Conservation (phyloP, 352 stramenopile species). For the Pythium diclinum region DNA sequence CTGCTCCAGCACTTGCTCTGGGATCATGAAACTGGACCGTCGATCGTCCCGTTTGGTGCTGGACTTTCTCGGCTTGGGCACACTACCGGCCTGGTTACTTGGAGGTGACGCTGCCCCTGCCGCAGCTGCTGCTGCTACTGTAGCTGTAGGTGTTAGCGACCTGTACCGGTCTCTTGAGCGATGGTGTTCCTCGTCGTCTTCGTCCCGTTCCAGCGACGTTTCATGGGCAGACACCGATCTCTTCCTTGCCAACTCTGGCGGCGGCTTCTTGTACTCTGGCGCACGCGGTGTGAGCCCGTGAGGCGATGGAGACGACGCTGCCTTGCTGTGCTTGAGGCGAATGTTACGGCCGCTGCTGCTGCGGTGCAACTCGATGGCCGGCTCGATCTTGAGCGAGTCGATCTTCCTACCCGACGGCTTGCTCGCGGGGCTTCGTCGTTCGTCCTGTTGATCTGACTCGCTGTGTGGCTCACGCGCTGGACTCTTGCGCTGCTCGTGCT, state of each 20-base stretch:
- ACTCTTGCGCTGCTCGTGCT: constrained; percentile 20
- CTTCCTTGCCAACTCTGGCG: constrained; percentile 12
- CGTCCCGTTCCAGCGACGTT: not conserved
- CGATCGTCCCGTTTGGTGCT: constrained; percentile 32
- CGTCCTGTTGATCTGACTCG: not conserved
- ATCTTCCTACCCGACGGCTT: constrained; percentile 8
- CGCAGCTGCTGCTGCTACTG: not conserved
- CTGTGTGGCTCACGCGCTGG: constrained; percentile 6
- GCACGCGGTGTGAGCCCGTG: constrained; percentile 25
- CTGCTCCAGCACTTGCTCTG: constrained; percentile 44
- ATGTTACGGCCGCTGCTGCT: constrained; percentile 30
- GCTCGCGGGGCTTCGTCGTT: not conserved
- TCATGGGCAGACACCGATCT: constrained; percentile 17
- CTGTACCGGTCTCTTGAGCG: not conserved
- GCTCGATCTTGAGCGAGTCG: constrained; percentile 25
- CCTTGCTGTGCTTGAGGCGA: constrained; percentile 26
- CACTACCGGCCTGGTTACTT: constrained; percentile 17
- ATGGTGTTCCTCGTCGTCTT: constrained; percentile 2
- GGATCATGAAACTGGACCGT: constrained; percentile 67
- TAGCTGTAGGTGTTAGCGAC: not conserved
- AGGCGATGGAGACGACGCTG: constrained; percentile 13
- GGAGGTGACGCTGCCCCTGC: not conserved
- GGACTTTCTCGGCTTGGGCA: constrained; percentile 8
- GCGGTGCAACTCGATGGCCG: constrained; percentile 24
- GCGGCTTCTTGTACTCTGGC: constrained; percentile 14